A percentile compares a stretch with the other conserved stretches of the same genome.
Evolutionary conservation across 148 eudicot species (phyloP).

Genomic region (Fagopyrum homotropicum): DNA sequence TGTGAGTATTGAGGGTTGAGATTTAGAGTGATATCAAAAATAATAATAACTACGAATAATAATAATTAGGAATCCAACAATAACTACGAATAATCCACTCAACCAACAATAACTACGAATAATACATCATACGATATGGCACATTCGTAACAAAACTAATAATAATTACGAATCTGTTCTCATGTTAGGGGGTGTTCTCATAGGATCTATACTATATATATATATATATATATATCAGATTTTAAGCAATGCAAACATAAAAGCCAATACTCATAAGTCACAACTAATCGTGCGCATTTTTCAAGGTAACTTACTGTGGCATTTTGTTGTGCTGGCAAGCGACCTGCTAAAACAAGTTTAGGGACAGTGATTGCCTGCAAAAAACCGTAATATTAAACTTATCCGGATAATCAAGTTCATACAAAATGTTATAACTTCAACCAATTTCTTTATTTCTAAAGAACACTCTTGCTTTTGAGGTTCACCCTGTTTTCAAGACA

Average conservation of each 20-base stretch:
- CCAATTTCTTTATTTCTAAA: background rate
- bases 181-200: no score
- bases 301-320: constrained; percentile 58
- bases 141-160: no score
- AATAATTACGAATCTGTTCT: no score
- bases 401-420: background rate
- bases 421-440: background rate
- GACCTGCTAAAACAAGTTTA: constrained; percentile 91
- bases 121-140: no score
- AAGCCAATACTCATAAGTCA: background rate
- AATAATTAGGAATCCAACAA: no score
- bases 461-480: background rate
- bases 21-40: no score
- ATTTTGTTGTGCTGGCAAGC: constrained; percentile 94
- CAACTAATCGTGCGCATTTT: background rate
- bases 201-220: no score
- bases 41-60: no score
- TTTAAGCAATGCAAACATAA: background rate
- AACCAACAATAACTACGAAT: no score
- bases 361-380: constrained; percentile 87
- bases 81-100: no score
- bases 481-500: background rate
- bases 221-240: no score
- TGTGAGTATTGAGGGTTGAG: no score
- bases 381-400: constrained; percentile 1